Conservation (phyloP, 208 protist genomes). For the Trypanosoma cruzi region DNA sequence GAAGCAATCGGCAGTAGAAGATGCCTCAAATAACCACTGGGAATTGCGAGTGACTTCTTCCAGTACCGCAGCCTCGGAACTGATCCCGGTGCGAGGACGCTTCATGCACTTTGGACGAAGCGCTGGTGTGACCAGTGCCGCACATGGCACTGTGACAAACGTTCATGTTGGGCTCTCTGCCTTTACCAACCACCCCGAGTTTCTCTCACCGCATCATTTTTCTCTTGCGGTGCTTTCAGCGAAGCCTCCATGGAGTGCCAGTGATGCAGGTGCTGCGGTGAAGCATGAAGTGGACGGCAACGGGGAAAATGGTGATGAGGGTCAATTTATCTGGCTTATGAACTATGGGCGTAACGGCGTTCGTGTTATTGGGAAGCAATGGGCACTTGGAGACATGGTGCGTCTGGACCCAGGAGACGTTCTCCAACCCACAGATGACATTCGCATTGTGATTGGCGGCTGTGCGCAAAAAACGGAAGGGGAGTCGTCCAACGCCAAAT, state of each 20-base stretch:
- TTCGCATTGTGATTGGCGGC: slow-evolving; percentile 22
- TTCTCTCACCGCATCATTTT: slow-evolving; percentile 62
- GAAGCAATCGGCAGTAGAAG: slow-evolving; percentile 22
- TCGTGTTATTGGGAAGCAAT: slow-evolving; percentile 39
- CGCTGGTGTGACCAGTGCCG: slow-evolving; percentile 32
- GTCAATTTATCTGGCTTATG: slow-evolving; percentile 44
- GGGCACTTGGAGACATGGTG: slow-evolving; percentile 49
- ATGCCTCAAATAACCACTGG: slow-evolving; percentile 12
- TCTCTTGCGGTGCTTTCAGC: slow-evolving; percentile 43
- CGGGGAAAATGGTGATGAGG: slow-evolving; percentile 12
- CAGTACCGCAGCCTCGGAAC: slow-evolving; percentile 11
- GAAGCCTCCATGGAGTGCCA: background rate
- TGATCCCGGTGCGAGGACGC: slow-evolving; percentile 33
- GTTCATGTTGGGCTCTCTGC: slow-evolving; percentile 48
- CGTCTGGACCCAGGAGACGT: slow-evolving; percentile 35
- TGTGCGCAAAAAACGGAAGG: background rate
- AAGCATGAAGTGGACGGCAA: slow-evolving; percentile 14
- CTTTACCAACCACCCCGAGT: slow-evolving; percentile 42
- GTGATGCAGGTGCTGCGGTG: background rate
- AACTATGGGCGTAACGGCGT: slow-evolving; percentile 82
- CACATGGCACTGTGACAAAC: slow-evolving; percentile 29
- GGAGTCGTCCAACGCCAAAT: slow-evolving; percentile 4
- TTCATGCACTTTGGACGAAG: slow-evolving; percentile 52
- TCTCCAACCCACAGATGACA: slow-evolving; percentile 41
- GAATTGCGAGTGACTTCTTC: slow-evolving; percentile 10